Conservation (phyloP, 2,329 filamentous ascomycete genomes). For the Epichloe amarillans region DNA sequence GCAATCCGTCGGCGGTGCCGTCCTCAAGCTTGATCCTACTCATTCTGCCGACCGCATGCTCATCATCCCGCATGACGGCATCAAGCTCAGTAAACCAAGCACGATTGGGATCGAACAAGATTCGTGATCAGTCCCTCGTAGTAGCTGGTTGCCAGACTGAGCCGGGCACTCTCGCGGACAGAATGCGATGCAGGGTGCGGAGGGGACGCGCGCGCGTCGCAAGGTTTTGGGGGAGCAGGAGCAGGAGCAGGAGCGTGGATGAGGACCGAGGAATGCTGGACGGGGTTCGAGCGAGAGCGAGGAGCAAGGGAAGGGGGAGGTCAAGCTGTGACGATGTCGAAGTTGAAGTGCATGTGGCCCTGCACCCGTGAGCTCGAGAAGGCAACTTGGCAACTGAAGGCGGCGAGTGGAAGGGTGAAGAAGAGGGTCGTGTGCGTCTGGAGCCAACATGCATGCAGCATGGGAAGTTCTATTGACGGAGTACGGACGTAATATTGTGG, state of each 20-base stretch:
- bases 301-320: not conserved
- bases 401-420: not conserved
- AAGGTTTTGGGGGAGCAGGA: not conserved
- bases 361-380: constrained; percentile 7
- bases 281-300: constrained; percentile 1
- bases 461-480: not conserved
- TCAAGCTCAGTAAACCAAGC: not conserved
- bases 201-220: constrained; percentile 1
- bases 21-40: constrained; percentile 33
- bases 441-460: not conserved
- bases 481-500: no score
- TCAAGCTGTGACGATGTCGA: not conserved
- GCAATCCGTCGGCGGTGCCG: constrained; percentile 21
- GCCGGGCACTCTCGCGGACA: not conserved
- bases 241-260: not conserved
- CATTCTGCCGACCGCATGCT: constrained; percentile 26
- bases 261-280: not conserved
- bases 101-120: not conserved
- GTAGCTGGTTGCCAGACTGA: not conserved
- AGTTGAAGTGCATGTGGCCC: constrained; percentile 10
- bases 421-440: not conserved
- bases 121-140: no score
- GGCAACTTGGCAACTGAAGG: constrained; percentile 1
- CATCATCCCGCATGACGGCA: constrained; percentile 28
- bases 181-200: not conserved